phyloP scores from a whole-genome alignment of 116 monocot species.

The Cymodocea nodosa region DNA sequence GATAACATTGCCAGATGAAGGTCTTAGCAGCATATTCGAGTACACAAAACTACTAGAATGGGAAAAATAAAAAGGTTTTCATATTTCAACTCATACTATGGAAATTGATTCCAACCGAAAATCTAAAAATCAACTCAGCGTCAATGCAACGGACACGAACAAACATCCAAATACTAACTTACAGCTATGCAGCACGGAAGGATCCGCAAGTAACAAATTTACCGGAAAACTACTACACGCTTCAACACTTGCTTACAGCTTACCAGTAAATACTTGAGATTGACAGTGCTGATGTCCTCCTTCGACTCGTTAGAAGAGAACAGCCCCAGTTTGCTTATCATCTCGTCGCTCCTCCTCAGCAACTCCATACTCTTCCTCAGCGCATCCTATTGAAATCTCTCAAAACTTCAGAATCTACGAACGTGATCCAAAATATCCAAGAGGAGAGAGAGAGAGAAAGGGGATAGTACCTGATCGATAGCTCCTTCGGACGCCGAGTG shows the following conservation, averaged over 20 bases:
- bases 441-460: background rate
- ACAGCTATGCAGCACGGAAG: no score
- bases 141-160: no score
- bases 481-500: constrained; percentile 42
- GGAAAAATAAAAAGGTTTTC: no score
- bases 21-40: no score
- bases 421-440: background rate
- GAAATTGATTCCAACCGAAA: no score
- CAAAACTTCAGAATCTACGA: background rate
- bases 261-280: constrained; percentile 92
- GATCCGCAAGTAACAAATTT: no score
- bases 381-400: constrained; percentile 27
- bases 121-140: no score
- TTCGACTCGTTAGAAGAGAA: constrained; percentile 87
- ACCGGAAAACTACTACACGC: no score
- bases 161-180: no score
- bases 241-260: background rate
- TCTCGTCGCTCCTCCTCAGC: constrained; percentile 62
- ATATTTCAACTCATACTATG: no score
- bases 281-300: constrained; percentile 84
- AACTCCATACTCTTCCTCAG: constrained; percentile 54
- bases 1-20: no score
- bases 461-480: constrained; percentile 45
- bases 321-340: constrained; percentile 84
- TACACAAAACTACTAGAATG: no score